These are phyloP conservation scores for Corrigiola litoralis DNA, from an alignment of 179 eudicot species.

Conservation along the genomic window DNA sequence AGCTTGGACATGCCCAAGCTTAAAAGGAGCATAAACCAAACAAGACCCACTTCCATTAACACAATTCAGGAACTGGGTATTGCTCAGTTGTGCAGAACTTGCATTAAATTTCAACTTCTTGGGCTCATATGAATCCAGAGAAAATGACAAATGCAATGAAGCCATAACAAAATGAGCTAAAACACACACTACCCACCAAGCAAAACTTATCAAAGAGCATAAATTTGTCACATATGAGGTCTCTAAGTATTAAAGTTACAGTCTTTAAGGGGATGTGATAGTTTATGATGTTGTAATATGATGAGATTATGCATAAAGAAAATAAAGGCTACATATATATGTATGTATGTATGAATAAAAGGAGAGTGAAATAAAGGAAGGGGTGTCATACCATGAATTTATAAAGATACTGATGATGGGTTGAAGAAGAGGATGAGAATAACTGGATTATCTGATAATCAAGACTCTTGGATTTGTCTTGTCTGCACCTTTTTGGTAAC, in stretches of 20 bases:
- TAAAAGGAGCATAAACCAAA: slow-evolving; percentile 10
- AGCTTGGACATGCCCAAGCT: slow-evolving; percentile 19
- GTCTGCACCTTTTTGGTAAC: neutral
- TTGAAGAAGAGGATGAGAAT: slow-evolving; percentile 35
- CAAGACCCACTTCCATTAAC: slow-evolving; percentile 29
- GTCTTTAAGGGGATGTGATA: too few relatives aligned
- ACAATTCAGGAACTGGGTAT: slow-evolving; percentile 22
- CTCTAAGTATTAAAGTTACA: slow-evolving; percentile 5
- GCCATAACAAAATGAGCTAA: slow-evolving; percentile 35
- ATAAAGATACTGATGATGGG: slow-evolving; percentile 9
- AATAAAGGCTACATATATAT: neutral
- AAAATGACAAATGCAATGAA: slow-evolving; percentile 25
- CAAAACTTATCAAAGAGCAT: neutral
- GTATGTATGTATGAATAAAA: neutral
- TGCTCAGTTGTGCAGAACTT: slow-evolving; percentile 14
- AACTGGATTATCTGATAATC: slow-evolving; percentile 10
- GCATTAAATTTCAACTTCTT: slow-evolving; percentile 26
- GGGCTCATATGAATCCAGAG: slow-evolving; percentile 27
- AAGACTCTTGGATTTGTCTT: neutral
- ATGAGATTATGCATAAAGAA: neutral
- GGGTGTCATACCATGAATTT: slow-evolving; percentile 21
- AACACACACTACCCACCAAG: slow-evolving; percentile 18
- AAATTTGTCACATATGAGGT: slow-evolving; percentile 4
- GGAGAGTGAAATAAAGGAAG: neutral
- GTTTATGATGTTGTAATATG: too few relatives aligned